Conservation (phyloP, 1,284 basidiomycete species). For the Violaceomyces palustris region DNA sequence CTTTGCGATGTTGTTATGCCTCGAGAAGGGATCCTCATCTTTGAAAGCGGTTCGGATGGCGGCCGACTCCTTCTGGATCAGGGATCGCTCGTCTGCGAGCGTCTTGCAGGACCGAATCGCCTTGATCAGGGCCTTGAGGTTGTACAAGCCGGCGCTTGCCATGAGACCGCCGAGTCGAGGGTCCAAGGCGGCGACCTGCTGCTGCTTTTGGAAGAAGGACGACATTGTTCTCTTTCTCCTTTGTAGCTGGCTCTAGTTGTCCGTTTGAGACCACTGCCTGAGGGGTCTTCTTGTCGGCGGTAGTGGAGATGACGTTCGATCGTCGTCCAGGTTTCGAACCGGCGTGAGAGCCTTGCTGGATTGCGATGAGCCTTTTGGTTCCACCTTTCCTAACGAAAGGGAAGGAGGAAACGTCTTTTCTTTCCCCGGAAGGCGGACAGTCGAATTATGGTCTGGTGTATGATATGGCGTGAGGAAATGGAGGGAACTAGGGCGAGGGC, state of each 20-base stretch:
- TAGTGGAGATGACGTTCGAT: too few relatives aligned
- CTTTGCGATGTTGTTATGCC: slow-evolving; percentile 97
- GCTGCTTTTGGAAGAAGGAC: slow-evolving; percentile 51
- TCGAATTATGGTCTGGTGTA: too few relatives aligned
- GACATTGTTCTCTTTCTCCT: slow-evolving; percentile 28
- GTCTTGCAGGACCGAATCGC: slow-evolving; percentile 64
- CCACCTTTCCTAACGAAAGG: neutral
- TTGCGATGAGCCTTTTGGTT: neutral
- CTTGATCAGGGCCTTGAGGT: slow-evolving; percentile 55
- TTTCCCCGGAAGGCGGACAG: too few relatives aligned
- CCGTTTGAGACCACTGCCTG: too few relatives aligned
- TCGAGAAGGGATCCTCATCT: slow-evolving; percentile 73
- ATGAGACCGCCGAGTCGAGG: slow-evolving; percentile 51
- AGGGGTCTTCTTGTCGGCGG: too few relatives aligned
- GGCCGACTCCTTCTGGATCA: slow-evolving; percentile 97
- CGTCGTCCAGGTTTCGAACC: neutral
- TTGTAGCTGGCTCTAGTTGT: neutral
- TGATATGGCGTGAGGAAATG: too few relatives aligned
- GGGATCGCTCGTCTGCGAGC: slow-evolving; percentile 91
- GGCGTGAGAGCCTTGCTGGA: neutral
- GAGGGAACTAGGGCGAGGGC: too few relatives aligned
- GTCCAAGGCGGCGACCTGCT: slow-evolving; percentile 52
- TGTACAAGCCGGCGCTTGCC: slow-evolving; percentile 51
- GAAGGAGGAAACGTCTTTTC: neutral
- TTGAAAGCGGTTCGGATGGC: slow-evolving; percentile 96